Percentiles rank a stretch among this genome's conserved stretches.
Evolutionary conservation across 2,329 filamentous ascomycete species (phyloP).

Genomic region (Chaetothyriales sp.): DNA sequence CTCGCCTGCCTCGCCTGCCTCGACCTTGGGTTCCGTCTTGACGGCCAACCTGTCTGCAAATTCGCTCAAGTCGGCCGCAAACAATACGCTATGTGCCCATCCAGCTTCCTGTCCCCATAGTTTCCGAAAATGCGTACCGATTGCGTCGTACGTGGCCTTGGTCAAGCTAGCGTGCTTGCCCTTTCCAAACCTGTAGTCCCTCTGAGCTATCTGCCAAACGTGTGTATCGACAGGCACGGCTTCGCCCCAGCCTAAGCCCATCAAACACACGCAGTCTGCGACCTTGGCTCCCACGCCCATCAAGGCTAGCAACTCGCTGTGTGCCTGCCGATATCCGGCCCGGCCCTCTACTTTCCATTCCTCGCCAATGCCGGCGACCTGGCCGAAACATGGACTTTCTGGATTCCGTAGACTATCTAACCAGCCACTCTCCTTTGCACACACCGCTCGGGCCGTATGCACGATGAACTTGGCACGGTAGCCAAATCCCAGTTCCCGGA

Average conservation of each 20-base stretch:
- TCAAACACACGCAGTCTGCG: conserved; percentile 88
- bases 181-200: conserved; percentile 86
- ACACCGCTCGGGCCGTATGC: conserved; percentile 65
- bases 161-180: conserved; percentile 73
- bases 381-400: conserved; percentile 49
- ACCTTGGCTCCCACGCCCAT: conserved; percentile 94
- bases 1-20: conserved; percentile 22
- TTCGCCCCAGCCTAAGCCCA: conserved; percentile 93
- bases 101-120: conserved; percentile 91
- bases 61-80: conserved; percentile 77
- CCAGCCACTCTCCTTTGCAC: conserved; percentile 57
- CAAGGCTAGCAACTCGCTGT: conserved; percentile 62
- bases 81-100: conserved; percentile 95
- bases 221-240: conserved; percentile 94
- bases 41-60: conserved; percentile 56
- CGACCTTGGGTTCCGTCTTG: conserved; percentile 25
- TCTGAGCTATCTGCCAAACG: conserved; percentile 94
- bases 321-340: conserved; percentile 63
- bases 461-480: conserved; percentile 90
- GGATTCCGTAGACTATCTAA: conserved; percentile 66
- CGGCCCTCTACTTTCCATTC: conserved; percentile 38
- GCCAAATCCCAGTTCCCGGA: conserved; percentile 78
- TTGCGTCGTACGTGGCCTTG: conserved; percentile 74
- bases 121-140: conserved; percentile 76
- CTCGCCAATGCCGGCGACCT: conserved; percentile 30